These are phyloP conservation scores for Talaromyces sp. DNA, from an alignment of 2,329 filamentous ascomycete genomes.

Conservation along the genomic window DNA sequence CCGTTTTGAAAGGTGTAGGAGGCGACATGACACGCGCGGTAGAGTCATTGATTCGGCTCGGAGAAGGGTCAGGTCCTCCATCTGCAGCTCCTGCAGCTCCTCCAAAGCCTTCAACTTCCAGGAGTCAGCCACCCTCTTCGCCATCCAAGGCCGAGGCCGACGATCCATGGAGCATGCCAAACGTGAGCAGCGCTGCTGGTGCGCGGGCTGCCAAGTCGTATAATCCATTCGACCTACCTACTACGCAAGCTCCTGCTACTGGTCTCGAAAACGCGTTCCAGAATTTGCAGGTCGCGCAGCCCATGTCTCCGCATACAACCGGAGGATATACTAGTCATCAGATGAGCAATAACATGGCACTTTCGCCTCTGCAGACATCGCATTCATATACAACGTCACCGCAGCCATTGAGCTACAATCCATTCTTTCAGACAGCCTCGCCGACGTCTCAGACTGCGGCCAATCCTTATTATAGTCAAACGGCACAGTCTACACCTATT, in stretches of 20 bases:
- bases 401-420: slow-evolving; percentile 40
- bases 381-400: slow-evolving; percentile 39
- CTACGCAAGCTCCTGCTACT: slow-evolving; percentile 28
- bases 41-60: slow-evolving; percentile 78
- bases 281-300: slow-evolving; percentile 68
- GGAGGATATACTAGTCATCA: slow-evolving; percentile 56
- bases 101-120: slow-evolving; percentile 48
- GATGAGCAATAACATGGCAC: slow-evolving; percentile 36
- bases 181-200: slow-evolving; percentile 12
- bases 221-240: slow-evolving; percentile 66
- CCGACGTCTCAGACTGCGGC: slow-evolving; percentile 30
- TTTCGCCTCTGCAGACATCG: slow-evolving; percentile 40
- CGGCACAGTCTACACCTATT: slow-evolving; percentile 21
- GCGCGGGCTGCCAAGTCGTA: slow-evolving; percentile 42
- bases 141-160: slow-evolving; percentile 62
- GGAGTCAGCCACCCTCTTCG: slow-evolving; percentile 25
- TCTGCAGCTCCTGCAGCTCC: slow-evolving; percentile 47
- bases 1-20: slow-evolving; percentile 76
- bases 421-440: slow-evolving; percentile 43
- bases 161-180: slow-evolving; percentile 48
- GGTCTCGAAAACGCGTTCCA: slow-evolving; percentile 69
- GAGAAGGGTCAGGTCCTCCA: slow-evolving; percentile 61
- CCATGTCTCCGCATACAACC: slow-evolving; percentile 73
- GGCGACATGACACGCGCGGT: slow-evolving; percentile 84
- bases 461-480: slow-evolving; percentile 24